Conservation (phyloP, 176 grass and related monocot species). For the Echinochloa phyllopogon region DNA sequence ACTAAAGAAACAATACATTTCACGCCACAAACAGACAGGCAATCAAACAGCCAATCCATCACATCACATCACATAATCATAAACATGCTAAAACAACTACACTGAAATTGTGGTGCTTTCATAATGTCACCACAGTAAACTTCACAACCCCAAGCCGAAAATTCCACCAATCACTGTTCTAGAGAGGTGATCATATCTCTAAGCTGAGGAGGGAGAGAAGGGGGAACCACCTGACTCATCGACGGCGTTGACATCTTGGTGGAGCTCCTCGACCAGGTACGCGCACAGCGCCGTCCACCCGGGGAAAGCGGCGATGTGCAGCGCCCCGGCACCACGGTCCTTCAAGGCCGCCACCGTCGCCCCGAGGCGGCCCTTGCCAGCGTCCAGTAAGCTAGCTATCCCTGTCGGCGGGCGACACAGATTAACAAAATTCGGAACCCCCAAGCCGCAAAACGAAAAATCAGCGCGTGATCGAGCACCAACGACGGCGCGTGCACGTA, state of each 20-base stretch:
- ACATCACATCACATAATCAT: not conserved
- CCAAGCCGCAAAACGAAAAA: not conserved
- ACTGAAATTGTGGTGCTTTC: not conserved
- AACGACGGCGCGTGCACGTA: not conserved
- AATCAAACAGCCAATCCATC: not conserved
- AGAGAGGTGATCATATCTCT: not conserved
- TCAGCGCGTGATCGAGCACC: not conserved
- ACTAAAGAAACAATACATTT: not conserved
- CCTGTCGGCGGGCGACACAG: not conserved
- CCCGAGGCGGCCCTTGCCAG: slow-evolving; percentile 26
- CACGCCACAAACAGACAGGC: not conserved
- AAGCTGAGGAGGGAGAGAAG: not conserved
- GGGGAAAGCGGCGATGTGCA: slow-evolving; percentile 19
- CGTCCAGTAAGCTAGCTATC: slow-evolving; percentile 5
- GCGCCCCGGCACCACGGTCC: slow-evolving; percentile 14
- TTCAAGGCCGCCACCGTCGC: slow-evolving; percentile 18
- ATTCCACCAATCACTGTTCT: not conserved
- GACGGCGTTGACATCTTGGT: not conserved
- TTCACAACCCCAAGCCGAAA: not conserved
- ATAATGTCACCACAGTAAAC: not conserved
- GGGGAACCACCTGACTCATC: slow-evolving; percentile 13
- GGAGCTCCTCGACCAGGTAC: slow-evolving; percentile 38
- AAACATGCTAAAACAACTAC: not conserved
- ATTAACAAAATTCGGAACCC: not conserved
- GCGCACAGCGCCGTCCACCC: slow-evolving; percentile 14